A percentile compares a stretch with the other conserved stretches of the same genome.
phyloP scores from a whole-genome alignment of 192 early-diverging fungal species.

The Jimgerdemannia flammicorona region DNA sequence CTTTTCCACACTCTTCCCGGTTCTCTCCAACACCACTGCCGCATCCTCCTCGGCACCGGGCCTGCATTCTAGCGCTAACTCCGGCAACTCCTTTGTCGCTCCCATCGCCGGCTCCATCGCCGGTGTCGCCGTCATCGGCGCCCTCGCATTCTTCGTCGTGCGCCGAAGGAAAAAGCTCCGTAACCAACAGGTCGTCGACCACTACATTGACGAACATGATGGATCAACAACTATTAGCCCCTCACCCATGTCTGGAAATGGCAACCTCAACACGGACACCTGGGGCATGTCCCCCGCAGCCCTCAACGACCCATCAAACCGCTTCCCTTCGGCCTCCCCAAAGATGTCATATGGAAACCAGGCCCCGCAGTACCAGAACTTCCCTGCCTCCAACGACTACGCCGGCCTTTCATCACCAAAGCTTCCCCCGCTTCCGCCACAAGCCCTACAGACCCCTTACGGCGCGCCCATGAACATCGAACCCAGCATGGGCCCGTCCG shows the following conservation, averaged over 20 bases:
- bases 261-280: background rate
- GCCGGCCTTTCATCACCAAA: background rate
- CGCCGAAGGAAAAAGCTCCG: background rate
- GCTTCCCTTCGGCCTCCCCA: background rate
- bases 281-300: background rate
- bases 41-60: background rate
- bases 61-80: background rate
- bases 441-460: background rate
- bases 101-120: conserved; percentile 12
- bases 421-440: background rate
- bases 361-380: background rate
- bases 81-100: background rate
- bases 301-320: background rate
- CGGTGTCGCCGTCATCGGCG: conserved; percentile 8
- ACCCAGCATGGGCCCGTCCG: background rate
- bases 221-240: background rate
- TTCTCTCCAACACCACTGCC: background rate
- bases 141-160: conserved; percentile 11
- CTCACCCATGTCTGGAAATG: background rate
- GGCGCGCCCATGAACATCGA: background rate
- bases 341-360: background rate
- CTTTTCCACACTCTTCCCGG: background rate
- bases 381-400: background rate
- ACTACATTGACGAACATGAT: background rate
- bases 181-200: background rate